Evolutionary conservation across 352 stramenopile species (phyloP), one percentile per base, ranked within the genome.

Genomic region (Pythium sp.): DNA sequence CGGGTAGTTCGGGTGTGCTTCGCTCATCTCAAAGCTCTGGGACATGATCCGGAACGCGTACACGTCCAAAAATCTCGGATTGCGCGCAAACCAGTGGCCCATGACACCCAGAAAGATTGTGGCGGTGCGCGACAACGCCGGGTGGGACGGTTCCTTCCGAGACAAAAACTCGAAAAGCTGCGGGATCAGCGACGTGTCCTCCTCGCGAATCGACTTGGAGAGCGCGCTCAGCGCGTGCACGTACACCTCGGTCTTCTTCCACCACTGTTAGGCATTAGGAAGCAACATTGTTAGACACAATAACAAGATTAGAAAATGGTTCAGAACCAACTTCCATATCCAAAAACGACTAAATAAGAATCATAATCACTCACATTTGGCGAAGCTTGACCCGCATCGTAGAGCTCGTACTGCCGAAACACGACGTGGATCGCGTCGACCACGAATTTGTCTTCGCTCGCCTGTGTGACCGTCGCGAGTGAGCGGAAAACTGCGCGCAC

Each of bases 381-480:
- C 2, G 70, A 32, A 4, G 58, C 54, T 6, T 75, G 38, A 6
- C 79, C 76, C 2, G 79, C 74, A 58, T 91, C 82, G 8, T 68
- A 64, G 20, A 69, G 68, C 68, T 92, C 86, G 58, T 92, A 94
- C 65, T 91, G 86, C 3, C 76, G 77, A 24, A 94, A 84, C 63
- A 94, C 88, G 5, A 78, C 78, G 61, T 90, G 72, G 66, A 94
- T 87, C 8, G 82, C 78, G 67, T 92, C 82, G 28, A 92, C 76
- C 38, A 94, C 81, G 41, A 92, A 94, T n/a, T 78, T 81, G 63
- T 94, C 86, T 71, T 94, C 86, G 58, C 80, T 94, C 5, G 71
- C 73, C 9, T 73, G 63, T 58, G 72, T 91, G 18, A 92, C 86
- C 0, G 86, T 92, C n/a, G 84, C 86, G 38, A 93, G 74, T 30